Evolutionary conservation across 2,329 filamentous ascomycete species (phyloP), one percentile per base, ranked within the genome.

Genomic region (Madurella mycetomatis): DNA sequence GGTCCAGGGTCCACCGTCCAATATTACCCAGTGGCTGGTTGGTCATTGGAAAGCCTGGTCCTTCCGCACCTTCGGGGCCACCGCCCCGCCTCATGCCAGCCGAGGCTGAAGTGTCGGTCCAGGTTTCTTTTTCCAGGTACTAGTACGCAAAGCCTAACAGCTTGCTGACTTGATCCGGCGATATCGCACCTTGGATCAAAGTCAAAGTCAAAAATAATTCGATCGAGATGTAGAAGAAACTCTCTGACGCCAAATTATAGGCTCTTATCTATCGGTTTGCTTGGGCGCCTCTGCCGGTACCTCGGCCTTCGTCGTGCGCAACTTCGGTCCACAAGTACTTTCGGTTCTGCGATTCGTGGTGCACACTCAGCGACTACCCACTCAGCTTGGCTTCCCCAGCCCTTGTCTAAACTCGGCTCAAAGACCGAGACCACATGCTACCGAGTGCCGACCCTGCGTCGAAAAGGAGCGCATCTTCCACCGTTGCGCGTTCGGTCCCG

Each of bases 391-490:
- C 53, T 11, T 7, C 44, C 46, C 17, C 17, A 31, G 54, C 55
- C 59, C 57, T 42, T 57, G 61, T 63, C 55, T 15, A 47, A 47
- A 54, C 52, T 64, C 61, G 62, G 61, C 60, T 49, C 50, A 54
- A 43, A 43, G 47, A 41, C 41, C 49, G 41, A 47, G 51, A 54
- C 48, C 60, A 63, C 58, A 62, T 63, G 62, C 58, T 60, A 49
- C 62, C 62, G 62, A 64, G 48, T 43, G 56, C 62, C 59, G 61
- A 60, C 60, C 44, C 49, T 54, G 51, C 32, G 17, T 56, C 60
- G 57, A 60, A 63, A 63, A 60, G 59, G 60, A 49, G 55, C 55
- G 37, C 17, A 41, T 52, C 40, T 47, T 47, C 47, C 53, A 44
- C 34, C 45, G 16, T 12, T 51, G 32, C 56, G 41, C 40, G 40